phyloP scores from a whole-genome alignment of 495 filamentous ascomycete species.

The Elasticomyces elasticus region DNA sequence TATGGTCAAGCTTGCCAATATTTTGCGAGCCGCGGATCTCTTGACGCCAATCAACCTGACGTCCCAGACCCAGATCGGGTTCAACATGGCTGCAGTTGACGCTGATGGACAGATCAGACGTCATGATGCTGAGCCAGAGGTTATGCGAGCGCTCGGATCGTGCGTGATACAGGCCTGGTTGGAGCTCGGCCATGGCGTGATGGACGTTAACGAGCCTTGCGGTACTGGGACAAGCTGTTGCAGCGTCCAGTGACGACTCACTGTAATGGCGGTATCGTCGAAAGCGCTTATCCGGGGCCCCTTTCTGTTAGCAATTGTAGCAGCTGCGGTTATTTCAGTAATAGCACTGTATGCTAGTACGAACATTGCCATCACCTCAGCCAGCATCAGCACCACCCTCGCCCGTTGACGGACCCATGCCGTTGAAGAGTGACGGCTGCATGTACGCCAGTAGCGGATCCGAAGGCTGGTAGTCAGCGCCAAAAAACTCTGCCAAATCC shows the following conservation, averaged over 20 bases:
- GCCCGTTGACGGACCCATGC: not conserved
- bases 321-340: too few species aligned
- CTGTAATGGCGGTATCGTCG: too few species aligned
- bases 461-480: slow-evolving; percentile 18
- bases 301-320: too few species aligned
- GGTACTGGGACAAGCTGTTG: not conserved
- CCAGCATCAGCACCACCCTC: not conserved
- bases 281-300: too few species aligned
- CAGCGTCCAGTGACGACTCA: not conserved
- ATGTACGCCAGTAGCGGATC: slow-evolving; percentile 17
- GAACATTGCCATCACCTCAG: too few species aligned
- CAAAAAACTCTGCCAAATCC: slow-evolving; percentile 34
- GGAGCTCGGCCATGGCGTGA: not conserved
- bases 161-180: not conserved
- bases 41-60: not conserved
- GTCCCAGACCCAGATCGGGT: not conserved
- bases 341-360: too few species aligned
- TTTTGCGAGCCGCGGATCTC: not conserved
- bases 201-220: not conserved
- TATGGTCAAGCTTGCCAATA: not conserved
- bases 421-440: not conserved
- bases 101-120: not conserved
- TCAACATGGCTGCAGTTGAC: not conserved
- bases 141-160: not conserved
- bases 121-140: not conserved